These are phyloP conservation scores for Tuber umbilicatum DNA, from an alignment of 495 filamentous ascomycete species.

Conservation along the genomic window DNA sequence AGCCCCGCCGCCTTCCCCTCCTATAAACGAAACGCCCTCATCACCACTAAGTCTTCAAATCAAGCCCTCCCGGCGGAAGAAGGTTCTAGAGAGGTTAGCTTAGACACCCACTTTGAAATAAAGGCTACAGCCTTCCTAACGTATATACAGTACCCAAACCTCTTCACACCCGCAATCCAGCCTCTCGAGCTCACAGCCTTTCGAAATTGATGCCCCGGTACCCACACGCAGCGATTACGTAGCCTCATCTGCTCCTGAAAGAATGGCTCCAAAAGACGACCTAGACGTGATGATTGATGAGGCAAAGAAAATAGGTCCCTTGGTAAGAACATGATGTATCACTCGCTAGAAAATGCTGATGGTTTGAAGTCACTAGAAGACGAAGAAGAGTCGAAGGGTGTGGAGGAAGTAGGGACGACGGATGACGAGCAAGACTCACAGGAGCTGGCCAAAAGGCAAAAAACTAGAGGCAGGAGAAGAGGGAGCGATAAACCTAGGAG, in stretches of 20 bases:
- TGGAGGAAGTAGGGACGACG: not conserved
- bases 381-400: slow-evolving; percentile 13
- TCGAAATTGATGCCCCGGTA: not conserved
- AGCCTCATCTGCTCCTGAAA: slow-evolving; percentile 4
- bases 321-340: slow-evolving; percentile 46
- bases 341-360: slow-evolving; percentile 18
- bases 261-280: slow-evolving; percentile 43
- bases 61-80: not conserved
- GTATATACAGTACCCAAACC: slow-evolving; percentile 9
- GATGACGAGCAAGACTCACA: slow-evolving; percentile 13
- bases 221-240: not conserved
- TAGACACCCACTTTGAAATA: not conserved
- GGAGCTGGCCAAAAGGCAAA: slow-evolving; percentile 7
- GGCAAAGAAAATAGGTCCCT: slow-evolving; percentile 49
- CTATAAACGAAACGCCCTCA: not conserved
- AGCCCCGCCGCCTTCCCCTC: not conserved
- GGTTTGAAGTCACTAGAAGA: slow-evolving; percentile 15
- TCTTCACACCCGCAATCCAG: not conserved
- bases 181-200: not conserved
- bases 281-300: slow-evolving; percentile 57
- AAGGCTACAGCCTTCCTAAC: not conserved
- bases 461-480: slow-evolving; percentile 1
- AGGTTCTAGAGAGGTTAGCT: slow-evolving; percentile 5
- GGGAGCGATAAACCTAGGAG: slow-evolving; percentile 14
- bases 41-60: slow-evolving; percentile 14